These are phyloP conservation scores for Hericium alpestre DNA, from an alignment of 768 basidiomycete genomes.

Conservation along the genomic window DNA sequence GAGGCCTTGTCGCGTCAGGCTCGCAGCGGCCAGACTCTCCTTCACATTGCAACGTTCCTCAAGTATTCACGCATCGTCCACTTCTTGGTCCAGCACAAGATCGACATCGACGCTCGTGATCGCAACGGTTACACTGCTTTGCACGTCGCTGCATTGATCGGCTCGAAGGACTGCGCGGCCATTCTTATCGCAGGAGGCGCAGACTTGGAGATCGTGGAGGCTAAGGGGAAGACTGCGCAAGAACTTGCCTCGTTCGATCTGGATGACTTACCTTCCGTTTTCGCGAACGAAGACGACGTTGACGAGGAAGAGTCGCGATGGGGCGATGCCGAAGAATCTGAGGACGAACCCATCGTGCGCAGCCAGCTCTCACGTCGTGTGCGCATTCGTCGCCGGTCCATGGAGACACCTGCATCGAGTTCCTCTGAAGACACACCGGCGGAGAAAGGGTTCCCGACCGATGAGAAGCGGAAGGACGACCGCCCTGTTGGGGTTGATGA, in stretches of 20 bases:
- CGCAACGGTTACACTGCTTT: constrained; percentile 84
- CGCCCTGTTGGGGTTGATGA: constrained; percentile 15
- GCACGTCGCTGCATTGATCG: constrained; percentile 69
- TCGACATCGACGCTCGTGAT: constrained; percentile 79
- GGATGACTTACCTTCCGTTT: constrained; percentile 22
- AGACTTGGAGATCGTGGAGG: constrained; percentile 64
- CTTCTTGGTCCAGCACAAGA: constrained; percentile 62
- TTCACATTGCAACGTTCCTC: constrained; percentile 79
- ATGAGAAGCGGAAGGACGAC: constrained; percentile 13
- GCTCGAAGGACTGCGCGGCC: constrained; percentile 51
- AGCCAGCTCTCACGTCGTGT: constrained; percentile 1
- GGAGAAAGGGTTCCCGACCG: background rate
- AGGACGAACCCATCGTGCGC: constrained; percentile 22
- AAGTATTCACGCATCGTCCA: constrained; percentile 59
- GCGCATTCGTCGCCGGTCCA: constrained; percentile 5
- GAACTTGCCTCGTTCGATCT: constrained; percentile 46
- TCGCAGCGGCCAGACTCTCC: constrained; percentile 69
- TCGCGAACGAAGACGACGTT: constrained; percentile 17
- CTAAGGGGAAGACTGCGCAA: constrained; percentile 55
- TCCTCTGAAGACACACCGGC: constrained; percentile 1
- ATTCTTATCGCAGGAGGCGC: constrained; percentile 75
- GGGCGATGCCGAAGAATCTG: constrained; percentile 62
- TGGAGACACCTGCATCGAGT: constrained; percentile 1
- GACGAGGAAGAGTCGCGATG: constrained; percentile 50
- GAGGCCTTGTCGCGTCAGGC: constrained; percentile 64